A percentile compares a stretch with the other conserved stretches of the same genome.
Conservation (phyloP, 1,139 yeast species). For the Yamadazyma pseudoaaseri region DNA sequence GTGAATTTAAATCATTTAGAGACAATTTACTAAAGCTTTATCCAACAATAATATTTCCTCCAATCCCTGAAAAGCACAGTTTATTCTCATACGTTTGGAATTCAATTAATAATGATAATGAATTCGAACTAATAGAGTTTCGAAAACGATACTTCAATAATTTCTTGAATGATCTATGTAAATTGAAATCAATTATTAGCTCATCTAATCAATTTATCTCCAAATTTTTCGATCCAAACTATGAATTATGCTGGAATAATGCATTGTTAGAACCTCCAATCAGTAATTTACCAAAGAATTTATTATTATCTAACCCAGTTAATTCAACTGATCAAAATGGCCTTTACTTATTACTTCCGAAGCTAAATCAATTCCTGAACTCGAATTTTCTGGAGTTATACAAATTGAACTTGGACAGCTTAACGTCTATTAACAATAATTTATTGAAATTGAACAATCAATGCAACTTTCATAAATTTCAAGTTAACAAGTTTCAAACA, state of each 20-base stretch:
- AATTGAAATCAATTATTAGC: slow-evolving; percentile 16
- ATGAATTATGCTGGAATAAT: slow-evolving; percentile 47
- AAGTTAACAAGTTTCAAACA: slow-evolving; percentile 20
- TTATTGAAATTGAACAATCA: slow-evolving; percentile 35
- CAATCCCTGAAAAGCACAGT: slow-evolving; percentile 60
- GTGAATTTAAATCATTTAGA: slow-evolving; percentile 54
- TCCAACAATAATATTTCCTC: slow-evolving; percentile 54
- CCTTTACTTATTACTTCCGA: slow-evolving; percentile 40
- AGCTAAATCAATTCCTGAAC: slow-evolving; percentile 32
- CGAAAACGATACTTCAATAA: slow-evolving; percentile 39
- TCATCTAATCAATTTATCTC: slow-evolving; percentile 32
- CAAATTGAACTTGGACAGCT: slow-evolving; percentile 25
- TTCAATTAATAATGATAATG: slow-evolving; percentile 38
- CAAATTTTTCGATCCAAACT: slow-evolving; percentile 49
- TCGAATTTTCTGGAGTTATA: slow-evolving; percentile 22
- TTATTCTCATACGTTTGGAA: slow-evolving; percentile 41
- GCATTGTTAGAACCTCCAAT: slow-evolving; percentile 49
- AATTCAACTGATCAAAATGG: slow-evolving; percentile 48
- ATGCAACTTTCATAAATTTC: slow-evolving; percentile 30
- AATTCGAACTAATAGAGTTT: slow-evolving; percentile 39
- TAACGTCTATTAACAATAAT: slow-evolving; percentile 38
- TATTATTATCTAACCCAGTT: slow-evolving; percentile 44
- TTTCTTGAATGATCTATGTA: slow-evolving; percentile 33
- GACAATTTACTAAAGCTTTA: slow-evolving; percentile 42
- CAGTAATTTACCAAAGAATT: slow-evolving; percentile 37